phyloP scores from a whole-genome alignment of 202 grass and related monocot genomes.

The Bolboschoenoplectus hybrid region DNA sequence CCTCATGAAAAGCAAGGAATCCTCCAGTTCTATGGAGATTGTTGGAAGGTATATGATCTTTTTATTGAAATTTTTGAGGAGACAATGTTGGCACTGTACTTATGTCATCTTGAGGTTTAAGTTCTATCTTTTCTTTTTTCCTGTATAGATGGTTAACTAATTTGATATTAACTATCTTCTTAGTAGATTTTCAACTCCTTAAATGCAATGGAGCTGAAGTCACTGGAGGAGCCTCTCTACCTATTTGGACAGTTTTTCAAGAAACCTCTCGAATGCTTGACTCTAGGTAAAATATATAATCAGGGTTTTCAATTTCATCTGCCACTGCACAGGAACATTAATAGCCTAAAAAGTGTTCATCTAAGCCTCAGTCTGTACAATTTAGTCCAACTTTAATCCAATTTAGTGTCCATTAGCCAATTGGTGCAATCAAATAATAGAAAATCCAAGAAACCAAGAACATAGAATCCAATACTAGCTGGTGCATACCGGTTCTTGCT shows the following conservation, averaged over 20 bases:
- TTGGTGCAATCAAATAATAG: background rate
- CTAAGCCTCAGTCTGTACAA: background rate
- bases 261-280: constrained; percentile 94
- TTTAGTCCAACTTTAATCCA: background rate
- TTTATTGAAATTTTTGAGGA: background rate
- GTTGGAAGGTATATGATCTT: constrained; percentile 68
- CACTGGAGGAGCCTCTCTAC: constrained; percentile 83
- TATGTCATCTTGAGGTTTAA: constrained; percentile 5
- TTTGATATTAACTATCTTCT: constrained; percentile 22
- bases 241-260: constrained; percentile 85
- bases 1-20: constrained; percentile 89
- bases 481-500: background rate
- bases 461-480: background rate
- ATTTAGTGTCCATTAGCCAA: background rate
- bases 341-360: background rate
- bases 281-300: constrained; percentile 61
- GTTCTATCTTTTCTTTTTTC: background rate
- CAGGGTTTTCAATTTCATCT: constrained; percentile 28
- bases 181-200: constrained; percentile 85
- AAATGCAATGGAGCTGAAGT: constrained; percentile 92
- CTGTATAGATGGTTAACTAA: constrained; percentile 18
- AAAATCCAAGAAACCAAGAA: background rate
- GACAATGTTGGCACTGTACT: background rate
- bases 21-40: constrained; percentile 71
- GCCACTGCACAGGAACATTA: background rate